These are phyloP conservation scores for Firmiana major DNA, from an alignment of 345 rosid genomes.

Conservation along the genomic window DNA sequence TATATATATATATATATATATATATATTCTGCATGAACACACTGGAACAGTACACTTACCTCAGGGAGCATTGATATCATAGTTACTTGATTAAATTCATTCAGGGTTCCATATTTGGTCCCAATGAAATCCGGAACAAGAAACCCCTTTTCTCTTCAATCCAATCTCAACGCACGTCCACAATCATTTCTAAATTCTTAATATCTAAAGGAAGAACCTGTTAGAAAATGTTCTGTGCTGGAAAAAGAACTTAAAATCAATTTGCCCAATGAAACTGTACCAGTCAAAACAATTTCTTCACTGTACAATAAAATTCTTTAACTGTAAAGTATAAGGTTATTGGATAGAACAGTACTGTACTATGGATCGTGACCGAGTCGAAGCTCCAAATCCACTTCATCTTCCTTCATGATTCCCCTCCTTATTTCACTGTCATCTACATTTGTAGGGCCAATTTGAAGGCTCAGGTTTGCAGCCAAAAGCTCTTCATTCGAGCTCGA, in stretches of 20 bases:
- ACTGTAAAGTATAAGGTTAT: background rate
- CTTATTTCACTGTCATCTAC: slow-evolving; percentile 23
- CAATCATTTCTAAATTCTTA: background rate
- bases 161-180: background rate
- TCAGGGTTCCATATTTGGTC: background rate
- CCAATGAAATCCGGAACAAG: background rate
- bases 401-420: slow-evolving; percentile 30
- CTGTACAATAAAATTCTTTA: background rate
- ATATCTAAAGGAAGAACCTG: background rate
- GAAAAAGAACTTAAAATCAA: background rate
- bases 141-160: background rate
- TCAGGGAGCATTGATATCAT: background rate
- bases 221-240: background rate
- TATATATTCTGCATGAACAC: background rate
- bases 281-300: background rate
- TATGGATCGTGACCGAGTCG: slow-evolving; percentile 54
- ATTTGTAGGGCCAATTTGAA: slow-evolving; percentile 35
- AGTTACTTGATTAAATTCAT: background rate
- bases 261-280: slow-evolving; percentile 6
- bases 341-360: background rate
- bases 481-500: slow-evolving; percentile 27
- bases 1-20: too few relatives aligned
- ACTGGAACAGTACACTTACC: background rate
- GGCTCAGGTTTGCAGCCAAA: slow-evolving; percentile 52
- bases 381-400: slow-evolving; percentile 82